Evolutionary conservation across 805 yeast genomes (phyloP), one percentile per base, ranked within the genome.

Genomic region (Cyberlindnera sargentensis): DNA sequence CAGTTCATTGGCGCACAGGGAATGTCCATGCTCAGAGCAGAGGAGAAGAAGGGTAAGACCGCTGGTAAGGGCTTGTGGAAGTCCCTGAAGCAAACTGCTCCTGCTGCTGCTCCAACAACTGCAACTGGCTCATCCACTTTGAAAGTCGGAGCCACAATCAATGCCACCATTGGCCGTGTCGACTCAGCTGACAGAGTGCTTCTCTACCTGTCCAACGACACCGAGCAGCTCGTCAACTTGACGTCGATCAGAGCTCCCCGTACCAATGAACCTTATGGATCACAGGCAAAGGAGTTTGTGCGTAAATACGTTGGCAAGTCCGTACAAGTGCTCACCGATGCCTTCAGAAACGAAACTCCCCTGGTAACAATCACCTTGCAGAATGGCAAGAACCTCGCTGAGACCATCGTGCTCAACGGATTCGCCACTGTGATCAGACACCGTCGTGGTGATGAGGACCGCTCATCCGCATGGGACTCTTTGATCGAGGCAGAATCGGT

Each of bases 241-340:
- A 77, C 95, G 3, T 84, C 93, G 2, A 55, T 85, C 36, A 73
- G 95, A 49, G 84, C 80, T 1, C 95, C 96, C 35, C 74, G 86
- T 53, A 73, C 73, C 42, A 64, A 70, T 35, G 93, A 84, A 51
- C 57, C 78, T 30, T 63, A 73, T 5, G 77, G 78, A 20, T 71
- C 76, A 20, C 71, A 72, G 47, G 88, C 93, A n/a, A 75, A 75
- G 49, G 96, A 87, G 58, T 86, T 74, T 60, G 81, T 77, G 8
- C 75, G 96, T 56, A 73, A 76, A 44, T 73, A 73, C 48, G 82
- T 84, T 58, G 95, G 95, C 37, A 84, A 84, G 58, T 69, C 71
- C 38, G 87, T 82, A n/a, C 62, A 68, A 9, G 66, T 83, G 32
- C 66, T 65, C 24, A 70, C 85, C 7, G 88, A 84, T 44, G 84